phyloP scores from a whole-genome alignment of 345 rosid genomes.

The Pseudoturritis turrita region DNA sequence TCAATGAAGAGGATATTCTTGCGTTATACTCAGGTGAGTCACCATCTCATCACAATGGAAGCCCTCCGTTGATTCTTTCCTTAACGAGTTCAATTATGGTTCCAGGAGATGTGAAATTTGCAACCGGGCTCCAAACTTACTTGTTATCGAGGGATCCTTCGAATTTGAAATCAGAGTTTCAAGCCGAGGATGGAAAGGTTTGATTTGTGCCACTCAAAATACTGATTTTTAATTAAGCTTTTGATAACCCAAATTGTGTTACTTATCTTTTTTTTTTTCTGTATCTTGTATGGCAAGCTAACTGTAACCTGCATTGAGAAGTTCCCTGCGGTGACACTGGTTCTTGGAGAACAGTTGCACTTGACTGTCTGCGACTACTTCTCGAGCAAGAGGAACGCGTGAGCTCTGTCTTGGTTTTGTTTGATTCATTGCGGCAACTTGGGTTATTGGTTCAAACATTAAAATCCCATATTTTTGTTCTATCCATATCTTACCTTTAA shows the following conservation, averaged over 20 bases:
- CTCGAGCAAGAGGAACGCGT: conserved; percentile 12
- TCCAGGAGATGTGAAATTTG: conserved; percentile 63
- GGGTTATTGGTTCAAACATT: neutral
- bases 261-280: neutral
- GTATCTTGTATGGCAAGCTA: conserved; percentile 38
- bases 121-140: conserved; percentile 51
- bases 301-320: conserved; percentile 52
- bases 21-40: conserved; percentile 56
- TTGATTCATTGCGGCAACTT: neutral
- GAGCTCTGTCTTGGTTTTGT: neutral
- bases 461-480: neutral
- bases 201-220: conserved; percentile 4
- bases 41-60: neutral
- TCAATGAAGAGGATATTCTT: conserved; percentile 52
- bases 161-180: conserved; percentile 70
- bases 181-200: conserved; percentile 72
- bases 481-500: neutral
- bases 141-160: conserved; percentile 70
- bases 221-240: neutral
- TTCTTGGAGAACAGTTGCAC: conserved; percentile 54
- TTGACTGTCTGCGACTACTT: conserved; percentile 53
- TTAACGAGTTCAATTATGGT: neutral
- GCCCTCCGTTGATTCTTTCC: neutral
- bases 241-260: neutral
- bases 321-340: conserved; percentile 44